A percentile compares a stretch with the other conserved stretches of the same genome.
phyloP scores from a whole-genome alignment of 1,284 basidiomycete genomes.

The Pascua sp. region DNA sequence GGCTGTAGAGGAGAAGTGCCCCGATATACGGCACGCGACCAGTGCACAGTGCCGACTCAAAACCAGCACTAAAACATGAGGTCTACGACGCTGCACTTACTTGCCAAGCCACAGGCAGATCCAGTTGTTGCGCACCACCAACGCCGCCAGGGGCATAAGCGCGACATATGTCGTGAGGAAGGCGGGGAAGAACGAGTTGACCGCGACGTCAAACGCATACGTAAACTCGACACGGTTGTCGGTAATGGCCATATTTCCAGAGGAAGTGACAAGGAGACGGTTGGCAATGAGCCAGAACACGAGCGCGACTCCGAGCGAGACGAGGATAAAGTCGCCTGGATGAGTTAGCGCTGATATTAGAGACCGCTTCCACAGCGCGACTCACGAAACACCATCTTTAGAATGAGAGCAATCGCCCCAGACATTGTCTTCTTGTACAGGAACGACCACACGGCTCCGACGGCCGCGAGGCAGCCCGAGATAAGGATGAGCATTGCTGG shows the following conservation, averaged over 20 bases:
- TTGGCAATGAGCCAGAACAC: constrained; percentile 78
- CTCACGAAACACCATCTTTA: constrained; percentile 72
- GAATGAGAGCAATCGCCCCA: constrained; percentile 61
- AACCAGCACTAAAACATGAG: background rate
- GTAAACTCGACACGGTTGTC: constrained; percentile 81
- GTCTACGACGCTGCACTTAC: constrained; percentile 27
- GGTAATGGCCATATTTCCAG: constrained; percentile 60
- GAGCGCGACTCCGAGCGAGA: constrained; percentile 69
- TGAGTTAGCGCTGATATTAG: background rate
- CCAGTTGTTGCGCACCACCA: constrained; percentile 81
- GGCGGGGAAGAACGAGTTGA: constrained; percentile 89
- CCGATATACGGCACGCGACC: no score
- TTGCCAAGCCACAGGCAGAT: constrained; percentile 89
- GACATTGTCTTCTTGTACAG: constrained; percentile 66
- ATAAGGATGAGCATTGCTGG: constrained; percentile 86
- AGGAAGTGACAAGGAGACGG: constrained; percentile 63
- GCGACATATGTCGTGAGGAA: constrained; percentile 82
- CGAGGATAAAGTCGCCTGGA: constrained; percentile 67
- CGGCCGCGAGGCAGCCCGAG: constrained; percentile 63
- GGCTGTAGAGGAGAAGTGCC: no score
- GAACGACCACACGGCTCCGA: constrained; percentile 78
- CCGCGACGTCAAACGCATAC: constrained; percentile 91
- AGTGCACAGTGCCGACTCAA: no score
- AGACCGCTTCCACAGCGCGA: background rate
- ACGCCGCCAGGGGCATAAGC: constrained; percentile 75